Evolutionary conservation across 1,139 yeast genomes (phyloP).

Genomic region (Candida tetrigidarum): DNA sequence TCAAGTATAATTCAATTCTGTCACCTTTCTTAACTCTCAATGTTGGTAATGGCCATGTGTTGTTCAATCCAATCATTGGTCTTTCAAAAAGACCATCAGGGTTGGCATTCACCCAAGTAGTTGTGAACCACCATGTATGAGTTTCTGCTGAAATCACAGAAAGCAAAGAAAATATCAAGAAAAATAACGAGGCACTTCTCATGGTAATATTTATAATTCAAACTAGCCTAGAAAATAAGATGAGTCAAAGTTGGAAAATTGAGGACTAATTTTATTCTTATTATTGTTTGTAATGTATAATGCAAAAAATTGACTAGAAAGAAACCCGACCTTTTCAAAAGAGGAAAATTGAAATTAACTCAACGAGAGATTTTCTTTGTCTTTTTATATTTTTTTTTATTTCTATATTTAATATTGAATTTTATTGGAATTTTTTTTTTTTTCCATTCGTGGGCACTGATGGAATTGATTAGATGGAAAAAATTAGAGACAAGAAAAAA

Average conservation of each 20-base stretch:
- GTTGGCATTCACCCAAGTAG: conserved; percentile 58
- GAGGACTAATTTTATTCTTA: too few relatives aligned
- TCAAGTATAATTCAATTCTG: conserved; percentile 58
- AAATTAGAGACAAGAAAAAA: background rate
- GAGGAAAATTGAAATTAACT: conserved; percentile 4
- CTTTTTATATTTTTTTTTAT: background rate
- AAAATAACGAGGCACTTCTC: conserved; percentile 10
- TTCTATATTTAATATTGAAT: background rate
- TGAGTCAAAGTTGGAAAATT: background rate
- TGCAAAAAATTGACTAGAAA: conserved; percentile 7
- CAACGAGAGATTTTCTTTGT: conserved; percentile 4
- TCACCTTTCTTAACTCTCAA: conserved; percentile 69
- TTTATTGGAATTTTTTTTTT: background rate
- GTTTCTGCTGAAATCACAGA: conserved; percentile 40
- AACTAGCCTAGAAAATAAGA: conserved; percentile 1
- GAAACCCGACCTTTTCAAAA: conserved; percentile 10
- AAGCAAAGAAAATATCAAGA: conserved; percentile 7
- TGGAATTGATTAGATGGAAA: conserved; percentile 3
- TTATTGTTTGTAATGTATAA: background rate
- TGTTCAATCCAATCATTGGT: conserved; percentile 67
- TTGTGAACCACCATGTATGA: conserved; percentile 56
- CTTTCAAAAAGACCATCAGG: conserved; percentile 64
- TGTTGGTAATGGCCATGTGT: conserved; percentile 75
- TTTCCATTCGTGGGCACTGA: background rate
- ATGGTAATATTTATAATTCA: conserved; percentile 7